Percentiles rank a stretch among this genome's conserved stretches.
phyloP scores from a whole-genome alignment of 495 filamentous ascomycete genomes.

The Parachaetomium inaequale region DNA sequence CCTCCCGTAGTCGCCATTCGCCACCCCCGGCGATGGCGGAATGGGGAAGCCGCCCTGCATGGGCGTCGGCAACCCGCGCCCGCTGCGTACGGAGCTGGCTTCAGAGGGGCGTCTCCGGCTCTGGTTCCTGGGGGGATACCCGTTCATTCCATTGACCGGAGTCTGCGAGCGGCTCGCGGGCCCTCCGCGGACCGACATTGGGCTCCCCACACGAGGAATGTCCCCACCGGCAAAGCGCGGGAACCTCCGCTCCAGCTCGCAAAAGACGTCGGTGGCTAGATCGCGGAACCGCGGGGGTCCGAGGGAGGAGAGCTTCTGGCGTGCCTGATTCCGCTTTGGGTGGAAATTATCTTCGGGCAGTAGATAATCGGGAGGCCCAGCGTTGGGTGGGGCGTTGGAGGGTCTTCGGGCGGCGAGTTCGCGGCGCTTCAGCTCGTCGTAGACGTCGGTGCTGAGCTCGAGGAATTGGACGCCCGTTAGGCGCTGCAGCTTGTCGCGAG shows the following conservation, averaged over 20 bases:
- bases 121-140: constrained; percentile 42
- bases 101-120: constrained; percentile 51
- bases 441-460: constrained; percentile 95
- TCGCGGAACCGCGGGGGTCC: constrained; percentile 81
- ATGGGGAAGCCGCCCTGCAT: constrained; percentile 44
- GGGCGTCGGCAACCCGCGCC: constrained; percentile 27
- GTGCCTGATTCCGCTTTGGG: constrained; percentile 92
- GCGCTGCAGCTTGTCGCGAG: constrained; percentile 86
- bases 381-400: constrained; percentile 52
- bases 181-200: constrained; percentile 52
- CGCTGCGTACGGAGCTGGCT: constrained; percentile 49
- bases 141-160: constrained; percentile 52
- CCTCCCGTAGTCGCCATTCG: constrained; percentile 42
- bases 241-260: constrained; percentile 86
- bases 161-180: constrained; percentile 54
- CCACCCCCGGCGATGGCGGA: constrained; percentile 41
- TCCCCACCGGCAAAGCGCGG: constrained; percentile 70
- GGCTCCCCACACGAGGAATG: constrained; percentile 65
- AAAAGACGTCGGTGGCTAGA: constrained; percentile 92
- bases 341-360: constrained; percentile 84
- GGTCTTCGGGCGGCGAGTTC: constrained; percentile 56
- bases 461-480: constrained; percentile 90
- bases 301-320: constrained; percentile 87
- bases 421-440: constrained; percentile 87
- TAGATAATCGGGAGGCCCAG: constrained; percentile 62